A percentile compares a stretch with the other conserved stretches of the same genome.
Conservation (phyloP, 345 rosid genomes). For the Lumnitzera littorea region DNA sequence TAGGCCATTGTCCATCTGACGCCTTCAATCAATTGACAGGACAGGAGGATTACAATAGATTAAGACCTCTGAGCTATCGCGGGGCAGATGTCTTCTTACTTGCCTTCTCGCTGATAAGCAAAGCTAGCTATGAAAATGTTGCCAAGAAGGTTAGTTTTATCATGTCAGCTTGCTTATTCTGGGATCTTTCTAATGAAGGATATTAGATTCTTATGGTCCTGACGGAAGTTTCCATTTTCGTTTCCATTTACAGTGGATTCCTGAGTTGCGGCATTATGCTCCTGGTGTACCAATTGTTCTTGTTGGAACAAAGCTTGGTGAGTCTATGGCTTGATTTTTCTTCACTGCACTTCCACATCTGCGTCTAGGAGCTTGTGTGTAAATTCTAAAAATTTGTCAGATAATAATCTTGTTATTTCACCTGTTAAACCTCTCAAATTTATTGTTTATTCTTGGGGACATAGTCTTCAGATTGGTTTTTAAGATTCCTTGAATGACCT, state of each 20-base stretch:
- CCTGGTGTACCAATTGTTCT: conserved; percentile 59
- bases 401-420: too few relatives aligned
- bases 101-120: conserved; percentile 87
- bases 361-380: too few relatives aligned
- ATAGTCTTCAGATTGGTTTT: too few relatives aligned
- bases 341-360: background rate
- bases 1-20: too few relatives aligned
- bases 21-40: conserved; percentile 30
- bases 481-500: too few relatives aligned
- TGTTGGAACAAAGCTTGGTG: conserved; percentile 57
- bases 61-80: conserved; percentile 87
- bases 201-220: conserved; percentile 1
- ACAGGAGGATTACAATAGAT: conserved; percentile 88
- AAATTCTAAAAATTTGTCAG: too few relatives aligned
- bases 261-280: conserved; percentile 86
- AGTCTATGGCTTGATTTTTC: conserved; percentile 8
- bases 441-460: too few relatives aligned
- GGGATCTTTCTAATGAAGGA: background rate
- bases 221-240: conserved; percentile 14
- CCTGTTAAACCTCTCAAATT: too few relatives aligned
- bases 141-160: conserved; percentile 57
- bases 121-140: conserved; percentile 88
- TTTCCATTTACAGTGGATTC: conserved; percentile 69
- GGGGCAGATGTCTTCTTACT: conserved; percentile 91
- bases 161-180: background rate